Conservation (phyloP, 768 basidiomycete species). For the Sistotremastrum suecicum region DNA sequence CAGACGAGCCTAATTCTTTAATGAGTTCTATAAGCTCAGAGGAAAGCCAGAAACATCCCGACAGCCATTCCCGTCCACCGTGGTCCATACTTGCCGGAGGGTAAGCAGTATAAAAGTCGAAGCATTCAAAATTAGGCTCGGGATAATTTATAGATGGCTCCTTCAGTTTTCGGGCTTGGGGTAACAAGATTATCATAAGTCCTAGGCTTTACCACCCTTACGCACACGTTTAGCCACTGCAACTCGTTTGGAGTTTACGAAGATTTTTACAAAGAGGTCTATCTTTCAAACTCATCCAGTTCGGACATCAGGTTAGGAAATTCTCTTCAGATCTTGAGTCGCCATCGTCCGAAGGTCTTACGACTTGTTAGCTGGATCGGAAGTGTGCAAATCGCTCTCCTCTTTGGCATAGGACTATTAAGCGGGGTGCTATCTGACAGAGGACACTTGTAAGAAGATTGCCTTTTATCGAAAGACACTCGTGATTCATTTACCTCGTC, state of each 20-base stretch:
- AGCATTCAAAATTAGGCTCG: no score
- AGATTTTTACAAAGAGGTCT: constrained; percentile 27
- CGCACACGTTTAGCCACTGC: constrained; percentile 15
- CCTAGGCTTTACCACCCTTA: not conserved
- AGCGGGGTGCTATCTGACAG: constrained; percentile 36
- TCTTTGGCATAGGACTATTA: constrained; percentile 29
- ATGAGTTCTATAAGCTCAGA: no score
- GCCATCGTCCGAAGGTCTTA: not conserved
- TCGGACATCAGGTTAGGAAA: constrained; percentile 23
- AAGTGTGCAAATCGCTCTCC: constrained; percentile 32
- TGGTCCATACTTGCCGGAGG: no score
- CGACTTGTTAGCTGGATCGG: constrained; percentile 27
- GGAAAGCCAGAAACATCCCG: no score
- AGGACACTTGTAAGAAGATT: constrained; percentile 32
- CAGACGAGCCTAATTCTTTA: no score
- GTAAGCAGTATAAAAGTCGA: no score
- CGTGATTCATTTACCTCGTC: not conserved
- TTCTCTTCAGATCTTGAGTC: not conserved
- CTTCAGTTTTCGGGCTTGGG: constrained; percentile 26
- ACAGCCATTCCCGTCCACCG: no score
- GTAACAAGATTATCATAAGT: constrained; percentile 5
- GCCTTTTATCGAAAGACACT: not conserved
- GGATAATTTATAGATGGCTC: constrained; percentile 15
- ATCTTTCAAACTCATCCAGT: constrained; percentile 21
- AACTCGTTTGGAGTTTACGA: constrained; percentile 31